These are phyloP conservation scores for Yamadazyma sp. DNA, from an alignment of 805 yeast species.

Conservation along the genomic window DNA sequence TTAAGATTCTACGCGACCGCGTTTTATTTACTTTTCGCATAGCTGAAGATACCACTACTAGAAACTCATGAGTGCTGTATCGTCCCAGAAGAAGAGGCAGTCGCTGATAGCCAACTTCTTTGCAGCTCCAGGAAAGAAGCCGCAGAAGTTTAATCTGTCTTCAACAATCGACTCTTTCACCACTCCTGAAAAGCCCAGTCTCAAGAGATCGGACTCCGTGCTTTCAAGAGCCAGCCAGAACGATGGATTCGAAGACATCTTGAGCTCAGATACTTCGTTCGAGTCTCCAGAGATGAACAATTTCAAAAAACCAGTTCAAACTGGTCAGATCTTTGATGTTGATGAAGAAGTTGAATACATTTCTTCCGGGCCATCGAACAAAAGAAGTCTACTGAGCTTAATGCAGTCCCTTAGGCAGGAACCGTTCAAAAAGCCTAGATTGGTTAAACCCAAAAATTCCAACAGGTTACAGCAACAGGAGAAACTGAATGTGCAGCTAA, in stretches of 20 bases:
- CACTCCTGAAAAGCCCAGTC: slow-evolving; percentile 13
- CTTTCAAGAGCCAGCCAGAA: slow-evolving; percentile 20
- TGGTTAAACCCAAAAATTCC: not conserved
- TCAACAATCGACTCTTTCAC: too few species aligned
- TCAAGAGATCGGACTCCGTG: slow-evolving; percentile 22
- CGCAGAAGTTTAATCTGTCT: not conserved
- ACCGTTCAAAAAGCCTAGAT: slow-evolving; percentile 12
- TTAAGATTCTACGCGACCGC: too few species aligned
- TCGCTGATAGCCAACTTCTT: slow-evolving; percentile 31
- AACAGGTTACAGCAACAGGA: not conserved
- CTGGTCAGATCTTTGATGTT: not conserved
- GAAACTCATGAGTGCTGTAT: too few species aligned
- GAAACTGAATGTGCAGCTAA: slow-evolving; percentile 13
- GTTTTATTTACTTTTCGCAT: too few species aligned
- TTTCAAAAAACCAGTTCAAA: slow-evolving; percentile 29
- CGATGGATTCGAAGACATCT: slow-evolving; percentile 30
- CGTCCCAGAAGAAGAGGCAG: slow-evolving; percentile 19
- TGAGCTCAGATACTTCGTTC: slow-evolving; percentile 35
- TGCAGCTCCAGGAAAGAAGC: slow-evolving; percentile 2
- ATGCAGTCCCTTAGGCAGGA: slow-evolving; percentile 4
- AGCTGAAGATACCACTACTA: too few species aligned
- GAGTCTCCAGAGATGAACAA: slow-evolving; percentile 38
- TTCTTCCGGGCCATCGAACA: not conserved
- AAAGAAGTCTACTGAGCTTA: slow-evolving; percentile 1
- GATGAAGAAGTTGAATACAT: not conserved